These are phyloP conservation scores for Lentinula sp. DNA, from an alignment of 768 basidiomycete genomes.

Conservation along the genomic window DNA sequence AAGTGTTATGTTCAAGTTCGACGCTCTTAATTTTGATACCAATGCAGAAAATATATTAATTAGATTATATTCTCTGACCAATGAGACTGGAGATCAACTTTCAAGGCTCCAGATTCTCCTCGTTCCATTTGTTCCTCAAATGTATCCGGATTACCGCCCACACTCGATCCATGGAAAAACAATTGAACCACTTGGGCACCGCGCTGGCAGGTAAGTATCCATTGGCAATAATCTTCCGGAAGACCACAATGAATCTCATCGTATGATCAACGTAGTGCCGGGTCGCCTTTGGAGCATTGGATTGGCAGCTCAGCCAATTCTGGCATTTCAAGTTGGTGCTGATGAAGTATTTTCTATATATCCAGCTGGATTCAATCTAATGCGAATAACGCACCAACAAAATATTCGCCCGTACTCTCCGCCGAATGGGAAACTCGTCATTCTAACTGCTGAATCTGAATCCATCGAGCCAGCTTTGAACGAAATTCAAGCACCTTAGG, in stretches of 20 bases:
- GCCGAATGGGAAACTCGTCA: conserved; percentile 33
- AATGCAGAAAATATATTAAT: background rate
- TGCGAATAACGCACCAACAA: conserved; percentile 29
- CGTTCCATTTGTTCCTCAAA: background rate
- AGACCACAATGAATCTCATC: conserved; percentile 15
- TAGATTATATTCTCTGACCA: background rate
- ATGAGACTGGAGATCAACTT: background rate
- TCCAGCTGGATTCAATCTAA: background rate
- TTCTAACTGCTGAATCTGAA: conserved; percentile 33
- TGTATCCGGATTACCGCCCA: conserved; percentile 28
- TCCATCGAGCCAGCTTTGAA: conserved; percentile 27
- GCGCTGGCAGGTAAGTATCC: conserved; percentile 25
- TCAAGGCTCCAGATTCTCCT: background rate
- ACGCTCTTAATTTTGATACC: background rate
- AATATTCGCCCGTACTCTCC: conserved; percentile 29
- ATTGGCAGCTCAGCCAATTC: conserved; percentile 47
- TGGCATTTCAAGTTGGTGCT: conserved; percentile 23
- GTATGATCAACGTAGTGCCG: conserved; percentile 38
- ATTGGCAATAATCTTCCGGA: conserved; percentile 14
- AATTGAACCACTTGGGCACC: conserved; percentile 30
- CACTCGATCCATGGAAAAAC: conserved; percentile 28
- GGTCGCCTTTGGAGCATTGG: conserved; percentile 33
- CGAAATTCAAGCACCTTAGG: conserved; percentile 32
- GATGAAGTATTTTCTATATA: background rate
- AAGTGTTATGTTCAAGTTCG: background rate